These are phyloP conservation scores for Plasmodium vinckei DNA, from an alignment of 169 alveolate species.

Conservation along the genomic window DNA sequence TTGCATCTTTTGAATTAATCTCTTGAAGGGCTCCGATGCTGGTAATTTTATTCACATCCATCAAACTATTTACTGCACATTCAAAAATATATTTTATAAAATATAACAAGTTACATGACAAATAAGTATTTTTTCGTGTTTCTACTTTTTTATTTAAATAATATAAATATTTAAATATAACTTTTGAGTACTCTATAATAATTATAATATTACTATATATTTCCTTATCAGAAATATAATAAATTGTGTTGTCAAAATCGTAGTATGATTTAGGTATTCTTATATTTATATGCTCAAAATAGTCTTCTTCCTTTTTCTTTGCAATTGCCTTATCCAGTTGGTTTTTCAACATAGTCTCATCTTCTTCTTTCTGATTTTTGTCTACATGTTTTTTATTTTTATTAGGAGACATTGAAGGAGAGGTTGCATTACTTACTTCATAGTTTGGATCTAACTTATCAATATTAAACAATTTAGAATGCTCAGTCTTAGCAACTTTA, in stretches of 20 bases:
- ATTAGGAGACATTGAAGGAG: not conserved
- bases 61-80: conserved; percentile 8
- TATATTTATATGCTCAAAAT: not conserved
- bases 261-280: conserved; percentile 7
- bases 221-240: conserved; percentile 3
- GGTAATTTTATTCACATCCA: not conserved
- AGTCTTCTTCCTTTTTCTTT: not conserved
- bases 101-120: conserved; percentile 16
- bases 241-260: conserved; percentile 18
- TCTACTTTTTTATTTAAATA: conserved; percentile 25
- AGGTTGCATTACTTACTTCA: not conserved
- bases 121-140: conserved; percentile 9
- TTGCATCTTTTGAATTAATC: not conserved
- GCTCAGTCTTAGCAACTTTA: conserved; percentile 5
- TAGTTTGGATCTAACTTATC: not conserved
- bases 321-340: not conserved
- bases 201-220: conserved; percentile 21
- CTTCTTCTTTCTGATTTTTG: no score
- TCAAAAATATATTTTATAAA: conserved; percentile 36
- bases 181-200: conserved; percentile 17
- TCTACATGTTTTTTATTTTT: no score
- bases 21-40: not conserved
- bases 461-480: conserved; percentile 10
- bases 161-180: conserved; percentile 14
- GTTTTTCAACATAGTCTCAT: no score